These are phyloP conservation scores for Coemansia sp. DNA, from an alignment of 192 early-diverging fungal genomes.

Conservation along the genomic window DNA sequence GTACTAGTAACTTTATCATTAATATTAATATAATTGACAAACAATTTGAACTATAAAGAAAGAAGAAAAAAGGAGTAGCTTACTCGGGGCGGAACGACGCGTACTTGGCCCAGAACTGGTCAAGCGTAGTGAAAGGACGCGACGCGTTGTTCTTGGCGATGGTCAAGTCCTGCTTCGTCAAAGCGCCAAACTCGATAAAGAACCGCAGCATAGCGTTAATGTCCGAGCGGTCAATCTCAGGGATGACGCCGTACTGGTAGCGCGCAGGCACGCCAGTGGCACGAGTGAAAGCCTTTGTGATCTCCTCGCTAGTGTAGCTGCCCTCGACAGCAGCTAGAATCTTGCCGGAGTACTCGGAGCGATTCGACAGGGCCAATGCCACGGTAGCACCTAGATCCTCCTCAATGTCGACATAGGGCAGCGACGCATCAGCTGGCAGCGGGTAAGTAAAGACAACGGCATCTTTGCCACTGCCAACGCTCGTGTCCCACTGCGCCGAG, in stretches of 20 bases:
- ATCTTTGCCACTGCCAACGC: neutral
- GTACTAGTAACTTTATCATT: slow-evolving; percentile 4
- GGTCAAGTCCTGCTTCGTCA: neutral
- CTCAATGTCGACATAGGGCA: slow-evolving; percentile 10
- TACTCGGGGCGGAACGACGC: slow-evolving; percentile 3
- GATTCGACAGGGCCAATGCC: slow-evolving; percentile 29
- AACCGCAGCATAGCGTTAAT: slow-evolving; percentile 13
- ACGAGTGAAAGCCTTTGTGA: slow-evolving; percentile 30
- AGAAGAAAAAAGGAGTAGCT: neutral
- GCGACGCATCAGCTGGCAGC: neutral
- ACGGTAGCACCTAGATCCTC: slow-evolving; percentile 39
- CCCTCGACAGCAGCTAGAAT: slow-evolving; percentile 19
- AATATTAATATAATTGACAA: neutral
- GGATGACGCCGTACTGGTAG: slow-evolving; percentile 11
- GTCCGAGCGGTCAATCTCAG: slow-evolving; percentile 12
- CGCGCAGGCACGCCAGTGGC: slow-evolving; percentile 38
- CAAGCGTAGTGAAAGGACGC: slow-evolving; percentile 4
- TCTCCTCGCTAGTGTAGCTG: slow-evolving; percentile 29
- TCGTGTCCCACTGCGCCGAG: slow-evolving; percentile 10
- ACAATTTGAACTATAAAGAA: neutral
- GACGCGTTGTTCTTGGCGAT: neutral
- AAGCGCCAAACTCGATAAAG: slow-evolving; percentile 7
- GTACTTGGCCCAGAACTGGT: slow-evolving; percentile 15
- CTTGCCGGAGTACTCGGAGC: slow-evolving; percentile 20
- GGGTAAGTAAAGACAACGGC: neutral